Evolutionary conservation across 768 basidiomycete species (phyloP).

Genomic region (Pisolithus tinctorius): DNA sequence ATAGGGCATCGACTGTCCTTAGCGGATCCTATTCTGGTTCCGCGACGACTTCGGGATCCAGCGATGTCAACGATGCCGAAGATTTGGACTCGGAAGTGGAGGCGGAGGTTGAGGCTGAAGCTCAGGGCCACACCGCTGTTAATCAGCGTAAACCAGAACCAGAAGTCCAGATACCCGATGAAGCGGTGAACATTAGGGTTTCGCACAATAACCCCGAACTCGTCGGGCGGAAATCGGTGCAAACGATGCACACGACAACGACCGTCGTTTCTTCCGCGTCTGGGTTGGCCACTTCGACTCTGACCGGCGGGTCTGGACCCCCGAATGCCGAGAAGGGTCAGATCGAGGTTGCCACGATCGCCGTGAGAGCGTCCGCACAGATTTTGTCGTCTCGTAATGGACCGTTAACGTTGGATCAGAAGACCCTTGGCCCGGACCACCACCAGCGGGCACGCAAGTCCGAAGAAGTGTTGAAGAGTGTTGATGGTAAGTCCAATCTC

Average conservation of each 20-base stretch:
- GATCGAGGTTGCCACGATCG: slow-evolving; percentile 25
- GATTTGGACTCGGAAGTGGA: slow-evolving; percentile 22
- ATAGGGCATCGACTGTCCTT: slow-evolving; percentile 24
- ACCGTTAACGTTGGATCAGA: slow-evolving; percentile 12
- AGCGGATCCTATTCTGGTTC: slow-evolving; percentile 9
- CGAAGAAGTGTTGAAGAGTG: slow-evolving; percentile 7
- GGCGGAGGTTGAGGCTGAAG: slow-evolving; percentile 21
- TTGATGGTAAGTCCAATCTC: background rate
- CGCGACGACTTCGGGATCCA: background rate
- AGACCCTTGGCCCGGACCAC: slow-evolving; percentile 2
- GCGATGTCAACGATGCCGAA: slow-evolving; percentile 13
- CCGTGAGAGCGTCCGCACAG: slow-evolving; percentile 23
- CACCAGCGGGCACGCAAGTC: slow-evolving; percentile 5
- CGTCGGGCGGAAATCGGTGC: slow-evolving; percentile 5
- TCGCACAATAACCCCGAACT: background rate
- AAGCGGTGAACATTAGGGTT: slow-evolving; percentile 1
- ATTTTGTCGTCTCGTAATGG: slow-evolving; percentile 19
- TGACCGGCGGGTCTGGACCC: slow-evolving; percentile 5
- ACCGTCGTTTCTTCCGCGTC: slow-evolving; percentile 13
- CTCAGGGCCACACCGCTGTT: slow-evolving; percentile 2
- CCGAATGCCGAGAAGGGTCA: slow-evolving; percentile 19
- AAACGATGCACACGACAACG: slow-evolving; percentile 6
- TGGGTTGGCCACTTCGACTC: background rate
- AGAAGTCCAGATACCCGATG: background rate
- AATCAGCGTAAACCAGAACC: slow-evolving; percentile 1